Evolutionary conservation across 768 basidiomycete species (phyloP).

Genomic region (Guyanaporus albipodus): DNA sequence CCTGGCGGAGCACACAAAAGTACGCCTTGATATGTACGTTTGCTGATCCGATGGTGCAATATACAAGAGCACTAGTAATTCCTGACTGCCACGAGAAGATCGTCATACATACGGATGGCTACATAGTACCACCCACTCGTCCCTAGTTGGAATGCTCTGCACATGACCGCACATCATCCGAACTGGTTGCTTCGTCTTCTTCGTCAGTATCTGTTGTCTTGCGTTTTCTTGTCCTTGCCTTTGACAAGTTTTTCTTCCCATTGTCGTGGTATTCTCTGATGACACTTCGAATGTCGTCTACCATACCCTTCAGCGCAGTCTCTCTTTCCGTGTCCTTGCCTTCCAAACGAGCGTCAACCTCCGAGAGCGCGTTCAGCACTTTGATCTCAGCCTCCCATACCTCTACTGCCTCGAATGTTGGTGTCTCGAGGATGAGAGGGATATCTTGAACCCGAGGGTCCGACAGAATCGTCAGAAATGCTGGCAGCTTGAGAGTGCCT

Average conservation of each 20-base stretch:
- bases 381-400: conserved; percentile 75
- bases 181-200: conserved; percentile 5
- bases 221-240: conserved; percentile 3
- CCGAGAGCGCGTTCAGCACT: conserved; percentile 47
- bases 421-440: conserved; percentile 82
- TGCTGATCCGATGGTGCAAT: too few relatives aligned
- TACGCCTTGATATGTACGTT: too few relatives aligned
- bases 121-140: background rate
- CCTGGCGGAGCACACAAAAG: too few relatives aligned
- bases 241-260: conserved; percentile 3
- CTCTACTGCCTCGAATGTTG: conserved; percentile 59
- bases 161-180: conserved; percentile 4
- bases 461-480: conserved; percentile 63
- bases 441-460: conserved; percentile 66
- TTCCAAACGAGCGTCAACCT: background rate
- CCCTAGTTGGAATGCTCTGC: background rate
- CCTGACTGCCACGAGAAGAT: too few relatives aligned
- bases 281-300: conserved; percentile 9
- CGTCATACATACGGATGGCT: too few relatives aligned
- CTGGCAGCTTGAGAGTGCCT: conserved; percentile 59
- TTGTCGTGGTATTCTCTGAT: conserved; percentile 11
- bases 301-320: conserved; percentile 7
- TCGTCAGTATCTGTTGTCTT: conserved; percentile 4
- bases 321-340: background rate
- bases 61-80: too few relatives aligned